These are phyloP conservation scores for Rhinocladiella mackenziei DNA, from an alignment of 2,329 filamentous ascomycete species.

Conservation along the genomic window DNA sequence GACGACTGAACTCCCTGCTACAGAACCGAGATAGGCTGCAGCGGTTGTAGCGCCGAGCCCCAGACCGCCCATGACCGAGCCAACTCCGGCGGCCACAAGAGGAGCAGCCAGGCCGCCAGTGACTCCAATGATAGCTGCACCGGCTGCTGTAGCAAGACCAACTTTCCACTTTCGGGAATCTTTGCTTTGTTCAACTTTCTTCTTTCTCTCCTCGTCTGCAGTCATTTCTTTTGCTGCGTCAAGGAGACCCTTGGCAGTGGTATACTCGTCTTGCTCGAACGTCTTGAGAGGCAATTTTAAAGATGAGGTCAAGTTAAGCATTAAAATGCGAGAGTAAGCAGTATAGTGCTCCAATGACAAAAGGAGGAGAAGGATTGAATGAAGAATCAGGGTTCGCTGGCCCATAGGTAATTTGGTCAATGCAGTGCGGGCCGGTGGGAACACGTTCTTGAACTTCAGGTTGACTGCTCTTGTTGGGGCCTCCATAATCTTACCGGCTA, in stretches of 20 bases:
- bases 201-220: slow-evolving; percentile 71
- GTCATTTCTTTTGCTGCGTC: slow-evolving; percentile 72
- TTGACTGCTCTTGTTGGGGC: slow-evolving; percentile 15
- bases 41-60: slow-evolving; percentile 71
- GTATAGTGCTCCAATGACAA: slow-evolving; percentile 75
- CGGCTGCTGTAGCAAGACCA: slow-evolving; percentile 79
- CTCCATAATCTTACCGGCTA: slow-evolving; percentile 17
- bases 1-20: slow-evolving; percentile 73
- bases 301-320: slow-evolving; percentile 67
- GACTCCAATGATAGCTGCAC: slow-evolving; percentile 78
- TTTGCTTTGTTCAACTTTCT: slow-evolving; percentile 64
- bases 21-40: slow-evolving; percentile 71
- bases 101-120: slow-evolving; percentile 76
- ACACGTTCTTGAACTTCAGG: slow-evolving; percentile 45
- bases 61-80: slow-evolving; percentile 70
- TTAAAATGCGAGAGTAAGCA: slow-evolving; percentile 66
- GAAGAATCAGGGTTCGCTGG: slow-evolving; percentile 64
- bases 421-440: slow-evolving; percentile 57
- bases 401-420: slow-evolving; percentile 58
- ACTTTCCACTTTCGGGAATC: slow-evolving; percentile 71
- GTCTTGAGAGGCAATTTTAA: slow-evolving; percentile 63
- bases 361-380: slow-evolving; percentile 67
- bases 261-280: slow-evolving; percentile 67
- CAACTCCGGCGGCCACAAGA: slow-evolving; percentile 72
- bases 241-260: slow-evolving; percentile 70